A percentile compares a stretch with the other conserved stretches of the same genome.
Evolutionary conservation across 163 green algal species (phyloP).

Genomic region (Trebouxiophyceae sp.): DNA sequence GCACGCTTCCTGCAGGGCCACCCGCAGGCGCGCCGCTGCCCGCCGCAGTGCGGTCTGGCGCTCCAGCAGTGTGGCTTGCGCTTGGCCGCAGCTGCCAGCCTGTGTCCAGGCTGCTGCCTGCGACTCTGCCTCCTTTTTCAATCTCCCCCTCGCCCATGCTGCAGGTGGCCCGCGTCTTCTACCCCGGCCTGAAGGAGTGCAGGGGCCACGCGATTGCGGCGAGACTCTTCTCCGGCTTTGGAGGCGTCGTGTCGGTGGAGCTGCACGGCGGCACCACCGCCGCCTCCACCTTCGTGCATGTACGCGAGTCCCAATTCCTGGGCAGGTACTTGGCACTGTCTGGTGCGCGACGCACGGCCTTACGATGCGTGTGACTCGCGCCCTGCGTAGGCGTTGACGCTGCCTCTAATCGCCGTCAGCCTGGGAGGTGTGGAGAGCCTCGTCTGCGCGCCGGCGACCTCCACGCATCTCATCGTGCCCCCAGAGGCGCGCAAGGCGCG

Average conservation of each 20-base stretch:
- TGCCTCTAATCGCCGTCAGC: constrained; percentile 58
- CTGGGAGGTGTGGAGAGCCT: constrained; percentile 94
- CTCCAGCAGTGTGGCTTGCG: too few species aligned
- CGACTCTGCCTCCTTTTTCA: too few species aligned
- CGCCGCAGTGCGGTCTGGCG: too few species aligned
- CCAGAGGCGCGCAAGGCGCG: constrained; percentile 1
- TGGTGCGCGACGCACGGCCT: too few species aligned
- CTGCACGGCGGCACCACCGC: constrained; percentile 8
- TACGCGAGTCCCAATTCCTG: too few species aligned
- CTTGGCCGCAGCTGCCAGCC: too few species aligned
- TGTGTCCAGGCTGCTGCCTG: too few species aligned
- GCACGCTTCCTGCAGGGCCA: constrained; percentile 25
- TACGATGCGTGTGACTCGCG: too few species aligned
- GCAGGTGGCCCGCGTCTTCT: constrained; percentile 16
- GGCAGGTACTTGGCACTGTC: too few species aligned
- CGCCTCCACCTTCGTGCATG: constrained; percentile 7
- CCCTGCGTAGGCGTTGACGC: not conserved
- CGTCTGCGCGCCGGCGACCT: constrained; percentile 95
- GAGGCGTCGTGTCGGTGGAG: constrained; percentile 19
- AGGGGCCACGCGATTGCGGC: not conserved
- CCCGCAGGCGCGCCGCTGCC: constrained; percentile 20
- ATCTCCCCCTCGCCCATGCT: too few species aligned
- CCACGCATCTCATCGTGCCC: constrained; percentile 87
- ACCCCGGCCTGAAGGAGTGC: constrained; percentile 10
- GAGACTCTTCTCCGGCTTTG: constrained; percentile 13